These are phyloP conservation scores for Penicillium egyptiacum DNA, from an alignment of 495 filamentous ascomycete species.

Conservation along the genomic window DNA sequence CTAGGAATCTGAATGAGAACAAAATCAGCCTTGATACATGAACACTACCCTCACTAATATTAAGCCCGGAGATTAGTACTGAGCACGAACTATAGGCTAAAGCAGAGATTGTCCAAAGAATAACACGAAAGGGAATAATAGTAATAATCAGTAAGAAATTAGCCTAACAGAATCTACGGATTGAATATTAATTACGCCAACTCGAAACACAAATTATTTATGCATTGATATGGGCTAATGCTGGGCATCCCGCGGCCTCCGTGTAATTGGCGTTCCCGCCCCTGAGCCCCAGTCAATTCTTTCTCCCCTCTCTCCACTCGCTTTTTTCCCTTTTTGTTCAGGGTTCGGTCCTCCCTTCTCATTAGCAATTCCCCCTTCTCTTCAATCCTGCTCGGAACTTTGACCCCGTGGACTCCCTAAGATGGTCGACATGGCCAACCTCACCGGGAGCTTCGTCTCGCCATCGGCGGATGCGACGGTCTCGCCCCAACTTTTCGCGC, in stretches of 20 bases:
- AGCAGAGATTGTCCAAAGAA: too few species aligned
- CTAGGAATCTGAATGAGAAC: too few species aligned
- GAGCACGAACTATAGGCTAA: neutral
- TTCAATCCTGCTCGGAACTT: neutral
- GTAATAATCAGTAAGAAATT: neutral
- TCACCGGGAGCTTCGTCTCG: slow-evolving; percentile 74
- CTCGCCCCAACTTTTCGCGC: slow-evolving; percentile 46
- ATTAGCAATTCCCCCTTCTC: neutral
- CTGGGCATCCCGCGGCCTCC: slow-evolving; percentile 2
- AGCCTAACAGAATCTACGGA: neutral
- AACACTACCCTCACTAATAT: neutral
- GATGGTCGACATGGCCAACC: slow-evolving; percentile 52
- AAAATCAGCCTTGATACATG: too few species aligned
- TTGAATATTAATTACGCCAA: neutral
- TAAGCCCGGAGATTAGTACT: neutral
- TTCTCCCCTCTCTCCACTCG: slow-evolving; percentile 20
- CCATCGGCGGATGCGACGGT: slow-evolving; percentile 67
- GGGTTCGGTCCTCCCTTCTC: slow-evolving; percentile 7
- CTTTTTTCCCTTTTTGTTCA: slow-evolving; percentile 15
- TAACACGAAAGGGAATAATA: too few species aligned
- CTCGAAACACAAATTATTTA: neutral
- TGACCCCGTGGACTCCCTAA: neutral
- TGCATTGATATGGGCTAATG: slow-evolving; percentile 1
- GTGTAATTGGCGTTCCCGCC: slow-evolving; percentile 27
- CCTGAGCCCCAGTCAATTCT: slow-evolving; percentile 27